These are phyloP conservation scores for Cruciata laevipes DNA, from an alignment of 257 asterid species.

Conservation along the genomic window DNA sequence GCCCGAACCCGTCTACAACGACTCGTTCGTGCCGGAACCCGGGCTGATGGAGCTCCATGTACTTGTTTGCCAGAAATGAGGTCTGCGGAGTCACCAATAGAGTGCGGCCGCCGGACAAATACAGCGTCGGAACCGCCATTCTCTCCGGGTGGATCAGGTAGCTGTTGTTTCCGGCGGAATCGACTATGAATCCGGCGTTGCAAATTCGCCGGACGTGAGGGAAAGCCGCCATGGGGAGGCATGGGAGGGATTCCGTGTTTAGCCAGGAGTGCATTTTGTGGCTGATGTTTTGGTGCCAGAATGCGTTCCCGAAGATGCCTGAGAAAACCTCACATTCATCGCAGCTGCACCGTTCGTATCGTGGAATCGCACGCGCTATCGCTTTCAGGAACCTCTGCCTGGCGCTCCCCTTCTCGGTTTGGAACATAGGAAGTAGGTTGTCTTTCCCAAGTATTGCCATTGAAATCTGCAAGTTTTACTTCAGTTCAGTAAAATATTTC, in stretches of 20 bases:
- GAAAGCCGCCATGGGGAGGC: conserved; percentile 45
- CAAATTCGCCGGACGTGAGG: conserved; percentile 48
- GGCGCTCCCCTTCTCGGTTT: conserved; percentile 19
- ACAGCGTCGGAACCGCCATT: conserved; percentile 40
- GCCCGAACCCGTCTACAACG: conserved; percentile 49
- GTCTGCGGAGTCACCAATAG: conserved; percentile 41
- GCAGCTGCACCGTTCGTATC: conserved; percentile 41
- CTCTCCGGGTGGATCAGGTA: conserved; percentile 48
- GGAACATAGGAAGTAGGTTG: conserved; percentile 31
- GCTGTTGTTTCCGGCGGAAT: conserved; percentile 26
- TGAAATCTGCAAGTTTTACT: conserved; percentile 34
- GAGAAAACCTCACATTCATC: conserved; percentile 53
- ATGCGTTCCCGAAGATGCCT: conserved; percentile 48
- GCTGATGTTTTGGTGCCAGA: conserved; percentile 50
- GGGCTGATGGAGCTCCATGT: conserved; percentile 57
- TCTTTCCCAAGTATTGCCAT: conserved; percentile 44
- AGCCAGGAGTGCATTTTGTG: conserved; percentile 34
- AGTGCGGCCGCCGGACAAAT: conserved; percentile 41
- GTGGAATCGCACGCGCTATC: conserved; percentile 41
- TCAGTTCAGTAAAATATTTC: no score
- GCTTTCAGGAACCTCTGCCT: conserved; percentile 34
- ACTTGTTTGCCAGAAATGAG: conserved; percentile 46
- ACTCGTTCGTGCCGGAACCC: conserved; percentile 38
- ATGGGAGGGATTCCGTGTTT: conserved; percentile 27
- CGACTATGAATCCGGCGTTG: conserved; percentile 38